phyloP scores from a whole-genome alignment of 257 asterid genomes.

The Solanum bulbocastanum region DNA sequence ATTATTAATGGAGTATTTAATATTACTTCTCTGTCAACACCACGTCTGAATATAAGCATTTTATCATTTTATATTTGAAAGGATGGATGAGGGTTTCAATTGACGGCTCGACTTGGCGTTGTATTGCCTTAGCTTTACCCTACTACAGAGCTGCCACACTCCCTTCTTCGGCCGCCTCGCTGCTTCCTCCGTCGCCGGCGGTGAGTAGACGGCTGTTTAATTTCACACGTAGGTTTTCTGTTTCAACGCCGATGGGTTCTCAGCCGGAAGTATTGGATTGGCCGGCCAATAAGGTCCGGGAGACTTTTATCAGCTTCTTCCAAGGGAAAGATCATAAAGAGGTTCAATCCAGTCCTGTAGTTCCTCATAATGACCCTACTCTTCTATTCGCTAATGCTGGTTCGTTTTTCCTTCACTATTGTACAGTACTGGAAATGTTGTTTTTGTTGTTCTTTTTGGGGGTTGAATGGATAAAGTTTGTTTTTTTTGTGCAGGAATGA shows the following conservation, averaged over 20 bases:
- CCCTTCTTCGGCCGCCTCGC: neutral
- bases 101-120: conserved; percentile 9
- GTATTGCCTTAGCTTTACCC: neutral
- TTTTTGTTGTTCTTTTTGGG: neutral
- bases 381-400: conserved; percentile 93
- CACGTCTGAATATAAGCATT: neutral
- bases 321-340: conserved; percentile 44
- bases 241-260: conserved; percentile 42
- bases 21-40: neutral
- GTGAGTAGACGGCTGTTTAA: conserved; percentile 7
- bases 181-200: neutral
- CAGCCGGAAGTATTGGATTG: conserved; percentile 45
- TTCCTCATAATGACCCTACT: conserved; percentile 90
- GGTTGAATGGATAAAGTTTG: neutral
- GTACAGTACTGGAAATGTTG: neutral
- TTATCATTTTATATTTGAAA: neutral
- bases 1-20: neutral
- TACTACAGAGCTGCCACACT: neutral
- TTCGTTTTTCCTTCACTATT: neutral
- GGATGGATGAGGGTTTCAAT: conserved; percentile 55
- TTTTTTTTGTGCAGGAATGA: conserved; percentile 53
- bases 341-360: conserved; percentile 86
- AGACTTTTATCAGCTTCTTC: conserved; percentile 57
- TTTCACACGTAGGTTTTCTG: neutral
- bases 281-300: conserved; percentile 63